A percentile compares a stretch with the other conserved stretches of the same genome.
These are phyloP conservation scores for Sphaerulina vaccinii DNA, from an alignment of 2,329 filamentous ascomycete genomes.

Conservation along the genomic window DNA sequence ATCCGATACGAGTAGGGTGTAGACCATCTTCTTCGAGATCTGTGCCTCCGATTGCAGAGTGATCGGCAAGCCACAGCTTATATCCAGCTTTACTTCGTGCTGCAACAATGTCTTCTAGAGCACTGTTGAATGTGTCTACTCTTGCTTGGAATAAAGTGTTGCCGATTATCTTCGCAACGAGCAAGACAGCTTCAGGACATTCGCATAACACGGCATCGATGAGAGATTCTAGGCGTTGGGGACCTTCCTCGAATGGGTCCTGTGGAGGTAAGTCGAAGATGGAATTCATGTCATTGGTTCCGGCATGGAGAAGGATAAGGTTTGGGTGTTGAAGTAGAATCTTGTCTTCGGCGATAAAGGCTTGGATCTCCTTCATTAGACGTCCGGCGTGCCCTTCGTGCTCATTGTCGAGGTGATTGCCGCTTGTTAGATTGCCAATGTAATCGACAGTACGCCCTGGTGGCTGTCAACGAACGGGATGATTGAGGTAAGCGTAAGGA, in stretches of 20 bases:
- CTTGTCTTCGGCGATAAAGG: slow-evolving; percentile 6
- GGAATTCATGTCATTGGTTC: slow-evolving; percentile 38
- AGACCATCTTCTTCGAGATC: slow-evolving; percentile 5
- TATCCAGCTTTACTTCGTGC: slow-evolving; percentile 24
- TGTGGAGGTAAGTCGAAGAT: slow-evolving; percentile 12
- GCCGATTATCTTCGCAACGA: slow-evolving; percentile 41
- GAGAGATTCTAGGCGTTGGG: slow-evolving; percentile 35
- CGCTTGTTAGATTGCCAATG: slow-evolving; percentile 16
- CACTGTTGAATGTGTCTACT: slow-evolving; percentile 30
- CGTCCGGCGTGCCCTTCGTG: slow-evolving; percentile 17
- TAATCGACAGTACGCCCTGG: slow-evolving; percentile 11
- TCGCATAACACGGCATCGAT: slow-evolving; percentile 36
- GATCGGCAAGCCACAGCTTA: slow-evolving; percentile 34
- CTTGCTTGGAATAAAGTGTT: slow-evolving; percentile 22
- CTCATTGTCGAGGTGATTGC: slow-evolving; percentile 17
- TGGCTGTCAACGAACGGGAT: neutral
- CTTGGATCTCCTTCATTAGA: slow-evolving; percentile 16
- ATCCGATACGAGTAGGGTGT: slow-evolving; percentile 8
- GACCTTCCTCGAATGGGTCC: slow-evolving; percentile 32
- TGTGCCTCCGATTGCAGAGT: slow-evolving; percentile 10
- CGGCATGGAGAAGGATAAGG: slow-evolving; percentile 37
- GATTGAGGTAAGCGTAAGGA: neutral
- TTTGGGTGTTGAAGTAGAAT: slow-evolving; percentile 31
- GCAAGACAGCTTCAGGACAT: slow-evolving; percentile 37
- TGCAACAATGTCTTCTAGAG: slow-evolving; percentile 28